phyloP scores from a whole-genome alignment of 441 rosid species.

The Pelargonium fulgidum region DNA sequence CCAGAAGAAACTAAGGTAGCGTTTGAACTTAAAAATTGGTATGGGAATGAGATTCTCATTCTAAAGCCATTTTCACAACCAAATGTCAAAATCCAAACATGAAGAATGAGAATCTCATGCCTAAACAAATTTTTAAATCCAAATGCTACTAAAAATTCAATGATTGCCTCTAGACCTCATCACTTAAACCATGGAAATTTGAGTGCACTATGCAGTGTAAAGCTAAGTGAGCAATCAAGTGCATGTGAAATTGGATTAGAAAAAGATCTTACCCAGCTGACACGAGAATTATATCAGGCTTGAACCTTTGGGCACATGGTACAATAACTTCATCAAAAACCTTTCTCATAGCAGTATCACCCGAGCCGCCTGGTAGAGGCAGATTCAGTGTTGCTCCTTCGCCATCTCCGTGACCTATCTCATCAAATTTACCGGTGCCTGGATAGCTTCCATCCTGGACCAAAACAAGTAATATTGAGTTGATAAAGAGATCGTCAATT shows the following conservation, averaged over 20 bases:
- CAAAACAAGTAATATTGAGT: constrained; percentile 10
- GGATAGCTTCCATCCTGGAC: constrained; percentile 88
- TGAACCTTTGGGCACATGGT: constrained; percentile 84
- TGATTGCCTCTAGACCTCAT: background rate
- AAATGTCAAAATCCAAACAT: background rate
- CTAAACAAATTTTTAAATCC: no score
- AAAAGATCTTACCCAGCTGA: constrained; percentile 72
- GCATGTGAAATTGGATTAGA: background rate
- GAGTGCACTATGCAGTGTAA: background rate
- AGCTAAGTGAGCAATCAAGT: background rate
- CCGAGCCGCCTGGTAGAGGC: constrained; percentile 92
- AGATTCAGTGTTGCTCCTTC: constrained; percentile 84
- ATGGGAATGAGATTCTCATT: no score
- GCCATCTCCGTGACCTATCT: constrained; percentile 72
- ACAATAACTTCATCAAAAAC: constrained; percentile 78
- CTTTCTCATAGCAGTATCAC: constrained; percentile 77
- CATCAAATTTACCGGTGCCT: constrained; percentile 76
- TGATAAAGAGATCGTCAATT: background rate
- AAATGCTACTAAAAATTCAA: background rate
- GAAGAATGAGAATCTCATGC: background rate
- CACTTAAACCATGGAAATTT: background rate
- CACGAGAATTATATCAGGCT: constrained; percentile 83
- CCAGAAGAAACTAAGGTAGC: no score
- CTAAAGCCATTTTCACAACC: no score
- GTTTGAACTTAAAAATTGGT: no score